These are phyloP conservation scores for Penicillium vulpinum DNA, from an alignment of 2,329 filamentous ascomycete genomes.

Conservation along the genomic window DNA sequence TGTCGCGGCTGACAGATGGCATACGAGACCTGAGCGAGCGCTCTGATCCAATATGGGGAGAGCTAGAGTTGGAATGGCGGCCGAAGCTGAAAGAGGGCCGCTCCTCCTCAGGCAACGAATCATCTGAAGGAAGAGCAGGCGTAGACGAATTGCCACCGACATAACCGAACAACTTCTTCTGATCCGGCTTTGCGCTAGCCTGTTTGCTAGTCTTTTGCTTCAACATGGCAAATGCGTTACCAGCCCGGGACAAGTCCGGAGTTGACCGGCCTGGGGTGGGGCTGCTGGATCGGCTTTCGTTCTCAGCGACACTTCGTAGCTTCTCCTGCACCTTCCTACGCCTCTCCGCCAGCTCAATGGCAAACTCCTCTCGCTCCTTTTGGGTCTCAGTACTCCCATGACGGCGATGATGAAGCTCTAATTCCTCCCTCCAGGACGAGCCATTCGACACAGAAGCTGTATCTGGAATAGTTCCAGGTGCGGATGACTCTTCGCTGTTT, in stretches of 20 bases:
- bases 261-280: conserved; percentile 40
- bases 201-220: conserved; percentile 45
- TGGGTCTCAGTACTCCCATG: conserved; percentile 51
- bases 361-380: conserved; percentile 51
- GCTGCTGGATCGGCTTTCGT: conserved; percentile 46
- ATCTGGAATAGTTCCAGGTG: conserved; percentile 1
- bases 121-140: conserved; percentile 36
- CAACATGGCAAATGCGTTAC: conserved; percentile 48
- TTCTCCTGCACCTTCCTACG: conserved; percentile 51
- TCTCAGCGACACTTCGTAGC: conserved; percentile 45
- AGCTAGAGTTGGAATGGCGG: conserved; percentile 41
- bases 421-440: conserved; percentile 52
- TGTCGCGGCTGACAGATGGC: conserved; percentile 28
- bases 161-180: conserved; percentile 46
- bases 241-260: conserved; percentile 35
- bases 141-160: conserved; percentile 40
- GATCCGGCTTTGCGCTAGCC: conserved; percentile 30
- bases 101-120: conserved; percentile 41
- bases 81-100: conserved; percentile 30
- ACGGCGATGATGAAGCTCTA: conserved; percentile 44
- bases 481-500: conserved; percentile 18
- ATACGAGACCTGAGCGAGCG: conserved; percentile 30
- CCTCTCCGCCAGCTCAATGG: conserved; percentile 50
- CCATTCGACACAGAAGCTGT: conserved; percentile 13
- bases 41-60: conserved; percentile 37